phyloP scores from a whole-genome alignment of 1,139 yeast genomes.

The Hyphopichia wangnamkhiaoensis region DNA sequence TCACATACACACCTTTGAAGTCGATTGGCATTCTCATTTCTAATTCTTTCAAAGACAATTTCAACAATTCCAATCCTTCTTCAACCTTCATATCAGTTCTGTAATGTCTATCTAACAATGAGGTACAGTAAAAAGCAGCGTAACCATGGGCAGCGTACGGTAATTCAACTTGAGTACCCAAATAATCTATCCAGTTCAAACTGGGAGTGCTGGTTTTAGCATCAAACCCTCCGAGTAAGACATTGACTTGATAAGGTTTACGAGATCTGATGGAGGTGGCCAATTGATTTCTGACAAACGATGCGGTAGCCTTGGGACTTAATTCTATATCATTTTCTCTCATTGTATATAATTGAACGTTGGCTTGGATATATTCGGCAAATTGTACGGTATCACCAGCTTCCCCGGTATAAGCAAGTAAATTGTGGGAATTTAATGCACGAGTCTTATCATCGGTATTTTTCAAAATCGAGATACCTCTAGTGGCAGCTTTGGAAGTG shows the following conservation, averaged over 20 bases:
- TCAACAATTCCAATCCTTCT: conserved; percentile 77
- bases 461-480: conserved; percentile 90
- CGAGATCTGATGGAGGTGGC: conserved; percentile 84
- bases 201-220: conserved; percentile 61
- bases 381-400: conserved; percentile 97
- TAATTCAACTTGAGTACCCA: conserved; percentile 86
- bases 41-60: conserved; percentile 76
- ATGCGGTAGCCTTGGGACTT: conserved; percentile 81
- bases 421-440: conserved; percentile 68
- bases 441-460: conserved; percentile 88
- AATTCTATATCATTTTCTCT: conserved; percentile 79
- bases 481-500: conserved; percentile 88
- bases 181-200: conserved; percentile 88
- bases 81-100: conserved; percentile 72
- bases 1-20: conserved; percentile 84
- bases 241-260: conserved; percentile 93
- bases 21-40: conserved; percentile 91
- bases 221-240: conserved; percentile 85
- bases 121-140: conserved; percentile 90
- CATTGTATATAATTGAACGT: conserved; percentile 83
- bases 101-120: conserved; percentile 89
- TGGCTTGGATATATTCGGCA: conserved; percentile 92
- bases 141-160: conserved; percentile 98
- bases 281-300: conserved; percentile 83
- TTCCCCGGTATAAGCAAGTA: conserved; percentile 93